Evolutionary conservation across 2,329 filamentous ascomycete genomes (phyloP).

Genomic region (Fusarium austroafricanum): DNA sequence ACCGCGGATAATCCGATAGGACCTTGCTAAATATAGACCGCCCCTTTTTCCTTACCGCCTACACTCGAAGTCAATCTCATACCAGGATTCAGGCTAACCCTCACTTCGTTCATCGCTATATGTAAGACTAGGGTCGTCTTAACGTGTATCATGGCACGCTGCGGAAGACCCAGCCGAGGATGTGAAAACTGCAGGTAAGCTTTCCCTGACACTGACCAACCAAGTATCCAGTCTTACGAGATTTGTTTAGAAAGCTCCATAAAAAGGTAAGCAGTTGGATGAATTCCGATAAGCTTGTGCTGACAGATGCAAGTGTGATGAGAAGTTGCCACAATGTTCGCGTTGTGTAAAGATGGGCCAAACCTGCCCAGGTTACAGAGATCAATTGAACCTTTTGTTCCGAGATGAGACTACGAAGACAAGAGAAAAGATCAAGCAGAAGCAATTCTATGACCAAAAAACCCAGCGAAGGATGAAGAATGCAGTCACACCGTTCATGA

Average conservation of each 20-base stretch:
- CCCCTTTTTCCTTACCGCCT: no score
- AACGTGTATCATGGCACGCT: not conserved
- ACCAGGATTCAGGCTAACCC: no score
- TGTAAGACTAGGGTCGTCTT: no score
- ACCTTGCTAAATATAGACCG: no score
- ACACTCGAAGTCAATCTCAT: no score
- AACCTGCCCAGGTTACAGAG: not conserved
- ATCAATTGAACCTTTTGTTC: not conserved
- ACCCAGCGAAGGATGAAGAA: not conserved
- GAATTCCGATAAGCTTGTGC: no score
- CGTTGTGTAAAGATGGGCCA: not conserved
- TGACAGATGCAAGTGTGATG: not conserved
- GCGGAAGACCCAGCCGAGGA: not conserved
- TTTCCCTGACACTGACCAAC: not conserved
- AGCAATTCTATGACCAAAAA: not conserved
- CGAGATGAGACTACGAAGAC: not conserved
- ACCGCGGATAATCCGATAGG: no score
- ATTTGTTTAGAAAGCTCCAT: not conserved
- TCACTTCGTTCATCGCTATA: no score
- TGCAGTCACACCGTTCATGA: no score
- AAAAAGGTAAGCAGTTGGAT: not conserved
- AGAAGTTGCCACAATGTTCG: not conserved
- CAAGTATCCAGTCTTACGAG: not conserved
- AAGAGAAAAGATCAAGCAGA: not conserved
- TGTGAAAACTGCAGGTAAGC: conserved; percentile 3